Evolutionary conservation across 2,329 filamentous ascomycete genomes (phyloP), one percentile per base, ranked within the genome.

Genomic region (Aspergillus sp.): DNA sequence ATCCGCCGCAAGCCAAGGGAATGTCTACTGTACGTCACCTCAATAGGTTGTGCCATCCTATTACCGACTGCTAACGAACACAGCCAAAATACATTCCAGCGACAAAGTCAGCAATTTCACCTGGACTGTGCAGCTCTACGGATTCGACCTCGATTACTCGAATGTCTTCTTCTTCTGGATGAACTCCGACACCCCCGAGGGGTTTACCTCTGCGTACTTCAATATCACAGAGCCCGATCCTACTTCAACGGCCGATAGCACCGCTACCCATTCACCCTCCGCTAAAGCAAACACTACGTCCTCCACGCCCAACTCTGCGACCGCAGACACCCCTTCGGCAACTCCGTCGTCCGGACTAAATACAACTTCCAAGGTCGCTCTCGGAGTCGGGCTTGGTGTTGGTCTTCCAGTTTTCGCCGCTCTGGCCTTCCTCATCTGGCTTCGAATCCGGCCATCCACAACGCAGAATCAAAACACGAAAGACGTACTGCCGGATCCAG

Each of bases 121-220:
- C 20, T 64, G 63, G 63, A 42, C 34, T 9, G 63, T 65, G 20
- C 63, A 65, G 40, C 51, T 60, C 1, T 62, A 62, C 34, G 59
- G 54, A 12, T 60, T 61, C 19, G 51, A 58, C 20, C 17, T 64
- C 2, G 50, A 55, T 4, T 50, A 62, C 39, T 65, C 61, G 4
- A 62, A 62, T 15, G 48, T 58, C 1, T 65, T 65, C 41, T 61
- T 65, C 37, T 39, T 65, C 17, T 65, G 63, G 61, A 45, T 60
- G 17, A 62, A 64, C 37, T 41, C 59, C 11, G 56, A 60, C 52
- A 46, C 17, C 1, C 51, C 56, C 0, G 54, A 55, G 4, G 56
- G 61, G 3, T 59, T 62, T 34, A n/a, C 41, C 9, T 64, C 62
- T 5, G 48, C 49, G 3, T 61, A 52, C 24, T 64, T 64, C 33